phyloP scores from a whole-genome alignment of 2,329 filamentous ascomycete species.

The Colletotrichum eremochloae region DNA sequence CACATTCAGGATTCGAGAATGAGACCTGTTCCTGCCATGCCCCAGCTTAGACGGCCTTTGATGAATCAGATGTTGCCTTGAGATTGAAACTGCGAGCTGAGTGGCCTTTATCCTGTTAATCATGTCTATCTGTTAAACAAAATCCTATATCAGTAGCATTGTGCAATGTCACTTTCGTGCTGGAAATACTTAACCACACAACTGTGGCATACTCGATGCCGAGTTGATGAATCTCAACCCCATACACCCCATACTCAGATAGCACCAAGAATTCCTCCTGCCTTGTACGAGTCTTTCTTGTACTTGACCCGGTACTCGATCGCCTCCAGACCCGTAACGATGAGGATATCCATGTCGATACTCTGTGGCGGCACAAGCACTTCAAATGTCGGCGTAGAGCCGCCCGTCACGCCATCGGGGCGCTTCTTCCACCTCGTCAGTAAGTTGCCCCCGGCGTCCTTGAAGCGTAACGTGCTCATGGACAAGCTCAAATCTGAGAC shows the following conservation, averaged over 20 bases:
- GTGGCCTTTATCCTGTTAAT: background rate
- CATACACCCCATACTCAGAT: background rate
- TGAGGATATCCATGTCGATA: slow-evolving; percentile 37
- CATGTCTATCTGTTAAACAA: background rate
- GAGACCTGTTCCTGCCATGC: background rate
- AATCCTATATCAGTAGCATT: background rate
- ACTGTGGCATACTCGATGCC: background rate
- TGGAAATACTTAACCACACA: rapidly evolving
- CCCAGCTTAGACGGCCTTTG: background rate
- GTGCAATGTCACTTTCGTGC: background rate
- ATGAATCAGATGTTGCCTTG: background rate
- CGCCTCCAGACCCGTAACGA: slow-evolving; percentile 29
- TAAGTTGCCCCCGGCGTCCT: slow-evolving; percentile 17
- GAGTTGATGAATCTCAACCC: background rate
- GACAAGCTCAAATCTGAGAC: slow-evolving; percentile 19
- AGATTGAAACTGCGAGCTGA: background rate
- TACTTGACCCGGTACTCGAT: slow-evolving; percentile 30
- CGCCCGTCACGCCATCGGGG: slow-evolving; percentile 20
- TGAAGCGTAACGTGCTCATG: slow-evolving; percentile 16
- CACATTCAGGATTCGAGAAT: background rate
- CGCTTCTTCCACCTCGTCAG: slow-evolving; percentile 23
- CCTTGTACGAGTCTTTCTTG: slow-evolving; percentile 2
- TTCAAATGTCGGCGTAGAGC: slow-evolving; percentile 30
- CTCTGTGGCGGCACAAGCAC: slow-evolving; percentile 33
- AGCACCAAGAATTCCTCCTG: background rate